phyloP scores from a whole-genome alignment of 2,329 filamentous ascomycete genomes.

The Colletotrichum graminicola region DNA sequence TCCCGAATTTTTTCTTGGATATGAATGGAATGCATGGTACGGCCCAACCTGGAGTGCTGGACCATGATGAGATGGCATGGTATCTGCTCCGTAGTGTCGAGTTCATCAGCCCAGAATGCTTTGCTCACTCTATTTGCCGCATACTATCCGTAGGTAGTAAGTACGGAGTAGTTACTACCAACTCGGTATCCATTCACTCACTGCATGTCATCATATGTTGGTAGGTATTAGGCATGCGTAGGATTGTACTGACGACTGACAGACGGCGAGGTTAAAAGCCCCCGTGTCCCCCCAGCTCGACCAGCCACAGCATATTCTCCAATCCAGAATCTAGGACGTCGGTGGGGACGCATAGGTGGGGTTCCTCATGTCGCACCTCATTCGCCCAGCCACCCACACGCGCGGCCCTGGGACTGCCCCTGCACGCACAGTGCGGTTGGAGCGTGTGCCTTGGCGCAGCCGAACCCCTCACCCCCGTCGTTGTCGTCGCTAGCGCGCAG shows the following conservation, averaged over 20 bases:
- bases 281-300: conserved; percentile 35
- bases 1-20: conserved; percentile 14
- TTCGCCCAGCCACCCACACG: conserved; percentile 42
- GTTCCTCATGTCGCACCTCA: not conserved
- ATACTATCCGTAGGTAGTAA: no score
- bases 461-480: conserved; percentile 6
- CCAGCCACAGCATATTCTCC: conserved; percentile 40
- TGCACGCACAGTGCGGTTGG: conserved; percentile 34
- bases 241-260: not conserved
- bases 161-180: no score
- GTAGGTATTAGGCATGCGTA: no score
- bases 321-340: conserved; percentile 9
- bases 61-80: conserved; percentile 11
- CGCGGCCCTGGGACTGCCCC: conserved; percentile 38
- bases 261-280: not conserved
- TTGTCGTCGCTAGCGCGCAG: conserved; percentile 13
- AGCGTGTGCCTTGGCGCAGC: conserved; percentile 19
- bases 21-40: not conserved
- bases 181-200: not conserved
- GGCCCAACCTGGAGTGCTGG: not conserved
- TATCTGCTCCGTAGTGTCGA: not conserved
- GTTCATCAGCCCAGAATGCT: no score
- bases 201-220: not conserved
- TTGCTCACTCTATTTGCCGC: no score
- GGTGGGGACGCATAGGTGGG: conserved; percentile 12